A percentile compares a stretch with the other conserved stretches of the same genome.
phyloP scores from a whole-genome alignment of 495 filamentous ascomycete species.

The Penicillium subrubescens region DNA sequence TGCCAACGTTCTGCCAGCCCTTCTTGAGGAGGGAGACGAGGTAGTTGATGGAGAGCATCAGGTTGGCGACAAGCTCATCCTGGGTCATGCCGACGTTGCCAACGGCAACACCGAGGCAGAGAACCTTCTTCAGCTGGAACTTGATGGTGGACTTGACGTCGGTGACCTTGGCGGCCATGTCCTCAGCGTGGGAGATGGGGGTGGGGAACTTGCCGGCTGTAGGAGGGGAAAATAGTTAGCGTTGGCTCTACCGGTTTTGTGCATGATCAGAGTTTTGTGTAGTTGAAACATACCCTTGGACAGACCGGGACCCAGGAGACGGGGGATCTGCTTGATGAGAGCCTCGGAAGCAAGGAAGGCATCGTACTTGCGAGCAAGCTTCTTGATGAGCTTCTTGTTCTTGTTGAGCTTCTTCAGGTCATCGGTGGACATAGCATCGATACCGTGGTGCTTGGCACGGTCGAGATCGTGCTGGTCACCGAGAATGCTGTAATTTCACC shows the following conservation, averaged over 20 bases:
- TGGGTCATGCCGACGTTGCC: slow-evolving; percentile 97
- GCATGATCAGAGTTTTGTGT: background rate
- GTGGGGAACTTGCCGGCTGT: slow-evolving; percentile 98
- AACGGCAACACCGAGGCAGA: slow-evolving; percentile 98
- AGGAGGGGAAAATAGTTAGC: slow-evolving; percentile 23
- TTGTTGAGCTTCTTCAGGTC: slow-evolving; percentile 99
- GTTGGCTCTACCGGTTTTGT: background rate
- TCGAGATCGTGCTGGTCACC: slow-evolving; percentile 99
- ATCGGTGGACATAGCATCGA: slow-evolving; percentile 96
- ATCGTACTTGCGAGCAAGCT: slow-evolving; percentile 99
- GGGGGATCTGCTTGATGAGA: slow-evolving; percentile 98
- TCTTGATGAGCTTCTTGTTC: slow-evolving; percentile 99
- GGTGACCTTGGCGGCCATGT: slow-evolving; percentile 88
- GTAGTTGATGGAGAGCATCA: slow-evolving; percentile 99
- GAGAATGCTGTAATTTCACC: slow-evolving; percentile 64
- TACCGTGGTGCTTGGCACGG: slow-evolving; percentile 95
- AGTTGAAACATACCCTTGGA: slow-evolving; percentile 75
- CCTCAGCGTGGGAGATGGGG: slow-evolving; percentile 92
- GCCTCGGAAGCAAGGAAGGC: slow-evolving; percentile 95
- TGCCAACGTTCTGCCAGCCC: slow-evolving; percentile 99
- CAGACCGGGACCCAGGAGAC: slow-evolving; percentile 97
- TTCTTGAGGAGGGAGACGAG: slow-evolving; percentile 98
- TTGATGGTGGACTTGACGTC: slow-evolving; percentile 99
- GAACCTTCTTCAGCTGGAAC: slow-evolving; percentile 99
- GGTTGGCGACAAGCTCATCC: slow-evolving; percentile 94